Percentiles rank a stretch among this genome's conserved stretches.
Evolutionary conservation across 2,329 filamentous ascomycete species (phyloP).

Genomic region (Trichophyton rubrum): DNA sequence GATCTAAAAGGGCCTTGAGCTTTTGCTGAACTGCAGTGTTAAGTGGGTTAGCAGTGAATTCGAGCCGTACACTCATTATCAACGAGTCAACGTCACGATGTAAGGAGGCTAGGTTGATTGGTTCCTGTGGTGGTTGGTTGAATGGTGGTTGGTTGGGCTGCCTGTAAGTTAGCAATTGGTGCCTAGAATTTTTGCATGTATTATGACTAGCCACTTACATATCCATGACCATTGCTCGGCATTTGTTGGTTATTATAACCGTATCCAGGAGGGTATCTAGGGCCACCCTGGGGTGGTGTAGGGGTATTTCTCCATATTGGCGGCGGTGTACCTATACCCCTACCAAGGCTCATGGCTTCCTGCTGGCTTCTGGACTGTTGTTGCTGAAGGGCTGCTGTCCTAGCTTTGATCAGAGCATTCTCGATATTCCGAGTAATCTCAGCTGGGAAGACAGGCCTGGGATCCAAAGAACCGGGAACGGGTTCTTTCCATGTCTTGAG

Average conservation of each 20-base stretch:
- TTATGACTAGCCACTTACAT: slow-evolving; percentile 14
- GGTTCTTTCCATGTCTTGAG: slow-evolving; percentile 96
- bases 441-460: slow-evolving; percentile 77
- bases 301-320: slow-evolving; percentile 55
- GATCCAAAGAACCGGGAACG: slow-evolving; percentile 83
- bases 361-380: slow-evolving; percentile 42
- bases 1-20: slow-evolving; percentile 71
- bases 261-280: slow-evolving; percentile 27
- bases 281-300: slow-evolving; percentile 50
- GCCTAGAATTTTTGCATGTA: neutral
- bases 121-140: slow-evolving; percentile 20
- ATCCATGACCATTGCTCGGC: slow-evolving; percentile 21
- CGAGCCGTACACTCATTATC: slow-evolving; percentile 58
- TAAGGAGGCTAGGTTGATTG: slow-evolving; percentile 53
- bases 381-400: slow-evolving; percentile 42
- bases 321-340: slow-evolving; percentile 40
- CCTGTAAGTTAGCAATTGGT: neutral
- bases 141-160: slow-evolving; percentile 2
- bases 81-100: slow-evolving; percentile 72
- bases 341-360: slow-evolving; percentile 42
- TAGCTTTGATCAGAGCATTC: slow-evolving; percentile 79
- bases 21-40: slow-evolving; percentile 65
- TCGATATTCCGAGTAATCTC: slow-evolving; percentile 87
- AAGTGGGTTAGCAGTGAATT: slow-evolving; percentile 63
- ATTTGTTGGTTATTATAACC: slow-evolving; percentile 2